Conservation (phyloP, 805 yeast species). For the Cyberlindnera subsufficiens region DNA sequence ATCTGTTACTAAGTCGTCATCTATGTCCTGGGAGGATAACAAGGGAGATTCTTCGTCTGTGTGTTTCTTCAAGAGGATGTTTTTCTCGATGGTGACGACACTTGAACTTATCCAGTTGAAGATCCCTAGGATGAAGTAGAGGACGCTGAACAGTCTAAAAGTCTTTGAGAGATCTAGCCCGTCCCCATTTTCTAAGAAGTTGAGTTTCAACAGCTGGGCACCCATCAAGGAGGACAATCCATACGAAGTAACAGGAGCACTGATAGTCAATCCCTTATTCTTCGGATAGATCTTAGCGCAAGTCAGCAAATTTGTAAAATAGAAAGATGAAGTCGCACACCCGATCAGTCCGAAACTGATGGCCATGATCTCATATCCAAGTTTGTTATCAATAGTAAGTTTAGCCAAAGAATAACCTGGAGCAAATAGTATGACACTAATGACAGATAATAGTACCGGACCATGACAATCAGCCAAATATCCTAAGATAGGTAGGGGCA, state of each 20-base stretch:
- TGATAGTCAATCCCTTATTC: conserved; percentile 72
- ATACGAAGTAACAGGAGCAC: conserved; percentile 82
- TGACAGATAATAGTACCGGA: conserved; percentile 60
- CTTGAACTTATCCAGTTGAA: conserved; percentile 62
- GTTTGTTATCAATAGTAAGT: conserved; percentile 23
- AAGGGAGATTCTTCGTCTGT: conserved; percentile 30
- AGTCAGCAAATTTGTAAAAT: conserved; percentile 65
- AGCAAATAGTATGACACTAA: conserved; percentile 54
- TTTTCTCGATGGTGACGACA: conserved; percentile 46
- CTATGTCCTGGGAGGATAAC: conserved; percentile 22
- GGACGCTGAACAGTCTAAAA: conserved; percentile 43
- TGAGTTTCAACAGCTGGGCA: conserved; percentile 49
- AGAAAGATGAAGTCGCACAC: conserved; percentile 65
- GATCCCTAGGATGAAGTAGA: conserved; percentile 52
- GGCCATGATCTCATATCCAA: conserved; percentile 33
- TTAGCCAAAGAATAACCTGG: conserved; percentile 62
- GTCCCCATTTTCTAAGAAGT: conserved; percentile 19
- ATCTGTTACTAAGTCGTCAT: conserved; percentile 22
- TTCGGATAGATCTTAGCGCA: conserved; percentile 84
- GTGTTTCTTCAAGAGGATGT: conserved; percentile 18
- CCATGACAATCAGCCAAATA: conserved; percentile 82
- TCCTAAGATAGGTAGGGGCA: conserved; percentile 79
- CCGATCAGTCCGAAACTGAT: conserved; percentile 57
- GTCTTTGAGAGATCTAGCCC: conserved; percentile 43
- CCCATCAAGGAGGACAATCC: conserved; percentile 79